Conservation (phyloP, 441 rosid species). For the Francoa sonchifolia region DNA sequence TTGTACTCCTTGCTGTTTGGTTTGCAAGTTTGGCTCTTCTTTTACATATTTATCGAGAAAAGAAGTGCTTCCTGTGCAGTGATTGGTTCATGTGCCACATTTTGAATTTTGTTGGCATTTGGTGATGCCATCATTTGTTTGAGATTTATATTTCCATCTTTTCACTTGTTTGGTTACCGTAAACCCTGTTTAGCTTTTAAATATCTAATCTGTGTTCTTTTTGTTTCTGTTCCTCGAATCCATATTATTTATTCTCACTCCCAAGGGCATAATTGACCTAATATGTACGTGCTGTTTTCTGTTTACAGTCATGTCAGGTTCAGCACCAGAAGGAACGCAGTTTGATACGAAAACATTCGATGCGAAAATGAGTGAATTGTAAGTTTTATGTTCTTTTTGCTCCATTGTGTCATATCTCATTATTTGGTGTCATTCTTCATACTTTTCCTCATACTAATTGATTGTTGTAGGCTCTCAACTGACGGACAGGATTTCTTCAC, state of each 20-base stretch:
- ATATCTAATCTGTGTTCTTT: too few species aligned
- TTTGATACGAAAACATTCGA: slow-evolving; percentile 67
- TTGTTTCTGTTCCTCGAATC: background rate
- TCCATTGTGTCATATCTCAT: background rate
- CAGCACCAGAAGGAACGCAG: slow-evolving; percentile 62
- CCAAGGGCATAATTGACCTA: too few species aligned
- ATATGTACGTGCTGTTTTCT: too few species aligned
- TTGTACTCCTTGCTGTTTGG: slow-evolving; percentile 34
- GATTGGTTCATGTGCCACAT: too few species aligned
- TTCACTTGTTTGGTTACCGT: background rate
- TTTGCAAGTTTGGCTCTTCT: slow-evolving; percentile 68
- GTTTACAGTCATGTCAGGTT: slow-evolving; percentile 58
- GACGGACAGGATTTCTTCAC: slow-evolving; percentile 47
- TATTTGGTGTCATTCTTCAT: background rate
- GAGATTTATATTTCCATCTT: background rate
- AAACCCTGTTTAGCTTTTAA: background rate
- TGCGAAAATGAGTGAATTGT: slow-evolving; percentile 58
- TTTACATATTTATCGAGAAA: slow-evolving; percentile 21
- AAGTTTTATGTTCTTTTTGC: slow-evolving; percentile 13
- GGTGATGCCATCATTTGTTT: background rate
- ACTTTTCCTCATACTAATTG: background rate
- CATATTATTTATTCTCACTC: too few species aligned
- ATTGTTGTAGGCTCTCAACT: slow-evolving; percentile 20
- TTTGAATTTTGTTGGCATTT: too few species aligned
- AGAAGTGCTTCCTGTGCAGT: too few species aligned